Percentiles rank a stretch among this genome's conserved stretches.
phyloP scores from a whole-genome alignment of 345 rosid genomes.

The Passiflora organensis region DNA sequence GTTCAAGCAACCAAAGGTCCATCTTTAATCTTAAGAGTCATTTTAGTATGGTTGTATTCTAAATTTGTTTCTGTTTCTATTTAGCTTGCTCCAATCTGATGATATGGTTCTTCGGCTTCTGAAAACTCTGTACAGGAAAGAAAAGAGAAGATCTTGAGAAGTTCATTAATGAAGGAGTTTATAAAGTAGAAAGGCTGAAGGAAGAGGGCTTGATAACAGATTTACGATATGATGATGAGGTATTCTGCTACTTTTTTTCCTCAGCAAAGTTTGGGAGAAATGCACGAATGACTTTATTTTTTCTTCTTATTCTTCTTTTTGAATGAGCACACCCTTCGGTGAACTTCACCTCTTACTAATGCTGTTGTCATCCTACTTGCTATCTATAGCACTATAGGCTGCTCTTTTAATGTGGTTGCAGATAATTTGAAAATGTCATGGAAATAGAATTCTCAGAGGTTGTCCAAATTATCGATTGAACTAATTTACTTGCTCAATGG shows the following conservation, averaged over 20 bases:
- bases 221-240: conserved; percentile 88
- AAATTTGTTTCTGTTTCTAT: not conserved
- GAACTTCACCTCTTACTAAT: no score
- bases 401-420: no score
- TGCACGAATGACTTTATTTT: no score
- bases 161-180: conserved; percentile 85
- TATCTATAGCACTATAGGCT: no score
- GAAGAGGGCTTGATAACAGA: conserved; percentile 84
- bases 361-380: no score
- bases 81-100: no score
- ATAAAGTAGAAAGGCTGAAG: conserved; percentile 74
- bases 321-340: no score
- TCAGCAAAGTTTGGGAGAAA: not conserved
- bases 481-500: no score
- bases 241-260: conserved; percentile 6
- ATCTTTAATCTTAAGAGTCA: conserved; percentile 12
- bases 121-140: conserved; percentile 55
- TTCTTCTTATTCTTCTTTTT: no score
- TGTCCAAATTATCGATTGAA: no score
- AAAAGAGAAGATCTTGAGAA: conserved; percentile 69
- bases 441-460: no score
- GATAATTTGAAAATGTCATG: no score
- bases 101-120: conserved; percentile 20
- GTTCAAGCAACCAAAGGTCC: conserved; percentile 77
- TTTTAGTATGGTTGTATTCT: not conserved